A percentile compares a stretch with the other conserved stretches of the same genome.
Conservation (phyloP, 1,284 basidiomycete genomes). For the Naganishia cerealis region DNA sequence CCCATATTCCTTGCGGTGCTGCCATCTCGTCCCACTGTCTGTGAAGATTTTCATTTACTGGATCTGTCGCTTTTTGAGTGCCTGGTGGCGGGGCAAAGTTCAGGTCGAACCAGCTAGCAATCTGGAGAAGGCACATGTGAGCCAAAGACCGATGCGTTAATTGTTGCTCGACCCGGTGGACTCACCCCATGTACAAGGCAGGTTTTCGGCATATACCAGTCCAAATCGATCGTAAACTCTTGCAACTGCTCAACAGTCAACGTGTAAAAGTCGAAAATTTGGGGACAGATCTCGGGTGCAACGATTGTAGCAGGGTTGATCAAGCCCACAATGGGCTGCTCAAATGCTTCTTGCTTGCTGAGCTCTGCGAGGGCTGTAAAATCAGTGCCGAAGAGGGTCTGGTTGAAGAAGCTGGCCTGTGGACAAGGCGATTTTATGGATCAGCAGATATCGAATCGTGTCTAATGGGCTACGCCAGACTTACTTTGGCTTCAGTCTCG, state of each 20-base stretch:
- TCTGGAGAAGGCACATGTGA: constrained; percentile 35
- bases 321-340: constrained; percentile 55
- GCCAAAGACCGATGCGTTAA: constrained; percentile 1
- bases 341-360: constrained; percentile 50
- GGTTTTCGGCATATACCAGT: constrained; percentile 49
- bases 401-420: constrained; percentile 54
- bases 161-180: constrained; percentile 5
- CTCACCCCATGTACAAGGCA: constrained; percentile 51
- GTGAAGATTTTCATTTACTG: constrained; percentile 25
- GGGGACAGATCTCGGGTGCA: constrained; percentile 44
- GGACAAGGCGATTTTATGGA: neutral
- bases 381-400: constrained; percentile 53
- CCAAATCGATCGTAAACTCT: constrained; percentile 50
- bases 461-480: constrained; percentile 24
- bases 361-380: constrained; percentile 47
- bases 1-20: constrained; percentile 25
- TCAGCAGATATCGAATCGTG: neutral
- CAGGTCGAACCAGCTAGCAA: constrained; percentile 54
- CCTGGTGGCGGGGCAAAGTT: constrained; percentile 42
- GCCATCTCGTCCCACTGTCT: constrained; percentile 26
- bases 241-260: constrained; percentile 48
- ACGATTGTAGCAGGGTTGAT: constrained; percentile 52
- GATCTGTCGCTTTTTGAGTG: constrained; percentile 12
- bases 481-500: constrained; percentile 56
- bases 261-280: constrained; percentile 53